A percentile compares a stretch with the other conserved stretches of the same genome.
phyloP scores from a whole-genome alignment of 164 flowering plant species.

The Dillenia suffruticosa region DNA sequence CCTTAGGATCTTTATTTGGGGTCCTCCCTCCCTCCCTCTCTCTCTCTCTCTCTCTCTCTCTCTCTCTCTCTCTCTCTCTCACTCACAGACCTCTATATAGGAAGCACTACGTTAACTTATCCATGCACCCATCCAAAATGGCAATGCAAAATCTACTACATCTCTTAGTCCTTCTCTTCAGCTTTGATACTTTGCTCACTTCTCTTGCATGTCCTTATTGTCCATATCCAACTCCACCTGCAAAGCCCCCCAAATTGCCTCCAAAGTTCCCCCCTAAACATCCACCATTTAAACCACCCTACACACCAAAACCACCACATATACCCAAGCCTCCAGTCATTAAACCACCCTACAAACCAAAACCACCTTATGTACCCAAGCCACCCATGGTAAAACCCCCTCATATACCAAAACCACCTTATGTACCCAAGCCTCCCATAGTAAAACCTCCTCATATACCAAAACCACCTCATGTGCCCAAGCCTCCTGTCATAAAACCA shows the following conservation, averaged over 20 bases:
- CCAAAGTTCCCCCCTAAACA: slow-evolving; percentile 17
- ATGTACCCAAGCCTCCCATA: neutral
- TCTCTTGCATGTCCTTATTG: slow-evolving; percentile 36
- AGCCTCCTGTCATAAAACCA: neutral
- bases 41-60: slow-evolving; percentile 3
- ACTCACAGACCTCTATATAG: neutral
- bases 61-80: neutral
- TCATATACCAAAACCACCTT: slow-evolving; percentile 7
- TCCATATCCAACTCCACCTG: slow-evolving; percentile 28
- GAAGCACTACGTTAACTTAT: neutral
- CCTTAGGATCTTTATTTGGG: no score
- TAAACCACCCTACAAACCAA: no score
- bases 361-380: no score
- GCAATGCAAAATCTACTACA: slow-evolving; percentile 16
- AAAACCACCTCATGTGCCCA: slow-evolving; percentile 11
- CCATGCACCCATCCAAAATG: slow-evolving; percentile 9
- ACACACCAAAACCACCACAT: no score
- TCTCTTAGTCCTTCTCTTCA: slow-evolving; percentile 21
- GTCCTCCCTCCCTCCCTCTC: neutral
- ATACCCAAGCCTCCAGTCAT: no score
- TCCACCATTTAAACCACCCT: slow-evolving; percentile 9
- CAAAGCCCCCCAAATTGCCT: slow-evolving; percentile 13
- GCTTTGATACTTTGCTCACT: slow-evolving; percentile 22
- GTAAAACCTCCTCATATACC: slow-evolving; percentile 2
- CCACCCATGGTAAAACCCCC: no score